Evolutionary conservation across 768 basidiomycete genomes (phyloP), one percentile per base, ranked within the genome.

Genomic region (Rhizopogon sp.): DNA sequence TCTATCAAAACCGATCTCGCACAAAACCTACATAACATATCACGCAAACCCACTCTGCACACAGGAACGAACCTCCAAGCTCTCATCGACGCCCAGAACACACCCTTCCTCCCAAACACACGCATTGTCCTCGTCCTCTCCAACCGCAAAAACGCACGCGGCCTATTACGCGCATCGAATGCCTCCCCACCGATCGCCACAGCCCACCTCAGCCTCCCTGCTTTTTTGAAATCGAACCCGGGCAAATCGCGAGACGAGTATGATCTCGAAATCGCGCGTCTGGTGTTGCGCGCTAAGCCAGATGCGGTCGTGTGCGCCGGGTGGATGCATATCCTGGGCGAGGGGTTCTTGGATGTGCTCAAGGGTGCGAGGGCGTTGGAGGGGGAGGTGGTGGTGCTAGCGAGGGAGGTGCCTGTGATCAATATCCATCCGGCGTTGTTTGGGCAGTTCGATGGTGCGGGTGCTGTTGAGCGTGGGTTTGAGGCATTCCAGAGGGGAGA

Each of bases 361-460:
- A 74, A 78, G 46, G 80, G 80, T 6, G 63, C 70, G 16, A 67
- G 67, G 51, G 60, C 60, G 0, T 62, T 72, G 35, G 68, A 68
- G 1, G 76, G 70, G 7, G 74, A 72, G 45, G 70, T 66, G 50
- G 62, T 66, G 14, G 55, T 59, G 25, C 54, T 53, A n/a, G 56
- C 56, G 17, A 65, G 58, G 37, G 69, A 75, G 1, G 81, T 96
- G 2, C 87, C 92, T 0, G 90, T 97, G 58, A 96, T 99, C 75
- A 99, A 98, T 67, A 76, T 99, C 5, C 97, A 98, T 64, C 97
- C 97, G 6, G 97, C 97, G 5, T 74, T 99, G 2, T 96, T 96
- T 0, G 93, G 94, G 2, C 84, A 88, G n/a, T 99, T 99, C 62
- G 94, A 97, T 62, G 97, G 97, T 5, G 85, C 90, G n/a, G 81